These are phyloP conservation scores for Neurospora sublineolata DNA, from an alignment of 495 filamentous ascomycete species.

Conservation along the genomic window DNA sequence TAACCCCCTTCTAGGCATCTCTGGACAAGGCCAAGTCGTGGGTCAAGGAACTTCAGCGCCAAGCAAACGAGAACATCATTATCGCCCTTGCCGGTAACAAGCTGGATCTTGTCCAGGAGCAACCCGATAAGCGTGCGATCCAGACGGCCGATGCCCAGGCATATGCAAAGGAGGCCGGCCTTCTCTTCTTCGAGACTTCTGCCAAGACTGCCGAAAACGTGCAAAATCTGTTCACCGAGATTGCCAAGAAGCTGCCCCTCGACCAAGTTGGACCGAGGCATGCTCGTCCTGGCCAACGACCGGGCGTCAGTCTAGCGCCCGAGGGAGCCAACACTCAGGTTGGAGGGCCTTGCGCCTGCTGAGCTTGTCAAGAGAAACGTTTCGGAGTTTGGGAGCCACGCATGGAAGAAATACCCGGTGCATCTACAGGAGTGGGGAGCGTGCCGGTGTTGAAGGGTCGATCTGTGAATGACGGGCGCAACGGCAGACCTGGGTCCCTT, in stretches of 20 bases:
- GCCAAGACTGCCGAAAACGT: conserved; percentile 97
- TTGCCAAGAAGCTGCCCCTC: conserved; percentile 91
- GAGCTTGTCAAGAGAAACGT: background rate
- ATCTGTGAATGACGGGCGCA: conserved; percentile 1
- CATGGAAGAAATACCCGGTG: background rate
- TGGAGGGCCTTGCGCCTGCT: conserved; percentile 68
- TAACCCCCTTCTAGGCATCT: conserved; percentile 51
- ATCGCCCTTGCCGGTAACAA: conserved; percentile 98
- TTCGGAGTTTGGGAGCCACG: background rate
- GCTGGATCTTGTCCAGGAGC: conserved; percentile 79
- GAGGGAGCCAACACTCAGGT: conserved; percentile 67
- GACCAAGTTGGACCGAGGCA: conserved; percentile 86
- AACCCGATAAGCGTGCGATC: conserved; percentile 88
- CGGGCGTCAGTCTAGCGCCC: conserved; percentile 69
- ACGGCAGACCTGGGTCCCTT: conserved; percentile 5
- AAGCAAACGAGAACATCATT: conserved; percentile 98
- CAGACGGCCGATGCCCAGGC: conserved; percentile 80
- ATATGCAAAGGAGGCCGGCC: conserved; percentile 82
- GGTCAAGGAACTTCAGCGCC: conserved; percentile 98
- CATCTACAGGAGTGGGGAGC: background rate
- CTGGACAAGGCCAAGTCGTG: conserved; percentile 97
- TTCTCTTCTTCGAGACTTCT: conserved; percentile 95
- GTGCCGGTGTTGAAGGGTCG: background rate
- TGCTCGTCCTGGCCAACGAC: conserved; percentile 60
- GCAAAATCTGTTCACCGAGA: conserved; percentile 90